Percentiles rank a stretch among this genome's conserved stretches.
Conservation (phyloP, 441 rosid species). For the Adansonia rubrostipa region DNA sequence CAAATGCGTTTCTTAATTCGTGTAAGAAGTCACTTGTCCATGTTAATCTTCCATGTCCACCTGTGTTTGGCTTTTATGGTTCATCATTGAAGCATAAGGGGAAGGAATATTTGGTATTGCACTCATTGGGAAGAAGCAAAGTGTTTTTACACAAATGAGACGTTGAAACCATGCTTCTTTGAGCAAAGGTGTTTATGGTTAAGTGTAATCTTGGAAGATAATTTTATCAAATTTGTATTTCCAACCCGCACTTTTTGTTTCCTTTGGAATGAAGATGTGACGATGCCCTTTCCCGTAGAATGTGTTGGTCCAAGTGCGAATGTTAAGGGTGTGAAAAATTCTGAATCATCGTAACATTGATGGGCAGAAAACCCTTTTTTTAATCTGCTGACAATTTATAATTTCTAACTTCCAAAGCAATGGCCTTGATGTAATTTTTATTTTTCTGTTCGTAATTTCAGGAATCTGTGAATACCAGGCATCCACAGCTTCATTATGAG, state of each 20-base stretch:
- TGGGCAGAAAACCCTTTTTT: not conserved
- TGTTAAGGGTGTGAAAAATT: not conserved
- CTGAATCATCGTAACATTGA: not conserved
- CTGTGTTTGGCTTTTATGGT: not conserved
- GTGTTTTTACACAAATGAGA: not conserved
- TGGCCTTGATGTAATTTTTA: not conserved
- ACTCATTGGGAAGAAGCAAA: not conserved
- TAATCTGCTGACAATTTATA: not conserved
- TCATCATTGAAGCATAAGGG: not conserved
- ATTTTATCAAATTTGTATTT: not conserved
- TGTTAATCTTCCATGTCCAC: not conserved
- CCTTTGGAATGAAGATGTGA: not conserved
- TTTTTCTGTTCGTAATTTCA: conserved; percentile 37
- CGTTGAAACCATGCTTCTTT: not conserved
- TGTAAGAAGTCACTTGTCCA: not conserved
- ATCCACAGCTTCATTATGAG: conserved; percentile 98
- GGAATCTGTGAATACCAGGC: conserved; percentile 94
- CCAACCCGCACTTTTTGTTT: not conserved
- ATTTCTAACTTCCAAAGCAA: not conserved
- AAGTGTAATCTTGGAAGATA: not conserved
- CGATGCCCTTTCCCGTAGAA: not conserved
- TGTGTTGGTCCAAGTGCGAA: not conserved
- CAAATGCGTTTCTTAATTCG: not conserved
- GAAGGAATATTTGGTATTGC: not conserved
- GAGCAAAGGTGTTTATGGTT: not conserved